Percentiles rank a stretch among this genome's conserved stretches.
Conservation (phyloP, 2,329 filamentous ascomycete species). For the Didymella sp. region DNA sequence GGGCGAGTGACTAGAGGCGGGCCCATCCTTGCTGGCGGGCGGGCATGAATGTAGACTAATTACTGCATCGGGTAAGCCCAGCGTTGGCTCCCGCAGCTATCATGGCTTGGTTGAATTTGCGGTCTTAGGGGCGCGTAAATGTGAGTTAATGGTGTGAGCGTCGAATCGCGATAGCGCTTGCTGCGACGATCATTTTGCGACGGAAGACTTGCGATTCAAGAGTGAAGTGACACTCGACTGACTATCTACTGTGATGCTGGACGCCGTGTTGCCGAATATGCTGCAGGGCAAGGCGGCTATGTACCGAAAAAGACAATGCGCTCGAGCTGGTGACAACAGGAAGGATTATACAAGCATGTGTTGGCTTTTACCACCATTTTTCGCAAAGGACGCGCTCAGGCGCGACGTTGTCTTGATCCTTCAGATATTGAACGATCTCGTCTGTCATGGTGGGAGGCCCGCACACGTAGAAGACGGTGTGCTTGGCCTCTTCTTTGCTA, state of each 20-base stretch:
- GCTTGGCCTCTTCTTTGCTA: slow-evolving; percentile 41
- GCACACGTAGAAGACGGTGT: slow-evolving; percentile 57
- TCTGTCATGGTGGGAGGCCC: slow-evolving; percentile 59
- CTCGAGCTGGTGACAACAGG: slow-evolving; percentile 6
- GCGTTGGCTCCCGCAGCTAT: slow-evolving; percentile 20
- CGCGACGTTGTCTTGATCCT: slow-evolving; percentile 48
- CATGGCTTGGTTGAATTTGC: slow-evolving; percentile 23
- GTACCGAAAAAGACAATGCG: slow-evolving; percentile 13
- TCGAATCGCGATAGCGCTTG: slow-evolving; percentile 32
- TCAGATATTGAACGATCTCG: slow-evolving; percentile 52
- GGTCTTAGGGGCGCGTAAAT: slow-evolving; percentile 38
- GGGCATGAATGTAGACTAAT: slow-evolving; percentile 8
- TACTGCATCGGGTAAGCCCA: slow-evolving; percentile 5
- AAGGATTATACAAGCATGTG: slow-evolving; percentile 8
- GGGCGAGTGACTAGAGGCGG: slow-evolving; percentile 8
- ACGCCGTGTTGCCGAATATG: slow-evolving; percentile 9
- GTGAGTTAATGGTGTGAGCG: slow-evolving; percentile 30
- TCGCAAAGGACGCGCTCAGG: slow-evolving; percentile 55
- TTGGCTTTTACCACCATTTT: slow-evolving; percentile 57
- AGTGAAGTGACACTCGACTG: slow-evolving; percentile 21
- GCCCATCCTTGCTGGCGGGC: slow-evolving; percentile 13
- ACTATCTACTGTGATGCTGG: slow-evolving; percentile 19
- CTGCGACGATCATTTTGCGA: slow-evolving; percentile 1
- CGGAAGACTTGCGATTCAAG: slow-evolving; percentile 17
- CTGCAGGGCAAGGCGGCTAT: slow-evolving; percentile 2